Base-by-base conservation (phyloP, 306 rosid species). In the Boehmeria nivea region DNA sequence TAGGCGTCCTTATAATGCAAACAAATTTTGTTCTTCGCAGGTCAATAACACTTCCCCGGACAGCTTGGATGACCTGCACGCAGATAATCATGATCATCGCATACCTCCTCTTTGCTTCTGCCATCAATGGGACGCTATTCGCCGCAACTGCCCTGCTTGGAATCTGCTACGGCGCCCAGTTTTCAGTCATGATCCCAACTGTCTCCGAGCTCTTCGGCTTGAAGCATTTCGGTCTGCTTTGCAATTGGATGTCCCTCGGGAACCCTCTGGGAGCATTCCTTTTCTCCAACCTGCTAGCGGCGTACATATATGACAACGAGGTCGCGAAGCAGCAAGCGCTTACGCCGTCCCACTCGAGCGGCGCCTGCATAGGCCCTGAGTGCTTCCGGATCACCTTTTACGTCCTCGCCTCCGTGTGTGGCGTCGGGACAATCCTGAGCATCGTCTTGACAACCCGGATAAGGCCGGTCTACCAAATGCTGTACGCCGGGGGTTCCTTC, bases 131-230 rank as follows among this genome's bases (percentile, higher is more conserved):
- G 44, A 77, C 89, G 16, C 82, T 87, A 28, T 79, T 70, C 51
- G 77, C 79, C 1, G 83, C 94, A 34, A 73, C 76, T 42, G 87
- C 81, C 38, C 36, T 81, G 21, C 85, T 87, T 14, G 95, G 95
- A 10, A 63, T 72, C 73, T 84, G 95, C 87, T 87, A 72, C 3
- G 95, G 95, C 19, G 81, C 72, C 15, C 95, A 87, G 59, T 67
- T 87, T 20, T 81, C 95, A 0, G 43, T 77, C 50, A 71, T 87
- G 94, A 73, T 87, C 60, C 94, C 95, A 6, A 84, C 95, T 1
- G 95, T 87, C 52, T 87, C 95, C 1, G 95, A 87, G 69, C 82
- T 87, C 44, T 87, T 87, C 47, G 95, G 95, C 6, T 48, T 87
- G 71, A 73, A 65, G 71, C 71, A 87, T 71, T 87, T 87, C 8